Conservation (phyloP, 352 stramenopile species). For the Globisporangium nodosum region DNA sequence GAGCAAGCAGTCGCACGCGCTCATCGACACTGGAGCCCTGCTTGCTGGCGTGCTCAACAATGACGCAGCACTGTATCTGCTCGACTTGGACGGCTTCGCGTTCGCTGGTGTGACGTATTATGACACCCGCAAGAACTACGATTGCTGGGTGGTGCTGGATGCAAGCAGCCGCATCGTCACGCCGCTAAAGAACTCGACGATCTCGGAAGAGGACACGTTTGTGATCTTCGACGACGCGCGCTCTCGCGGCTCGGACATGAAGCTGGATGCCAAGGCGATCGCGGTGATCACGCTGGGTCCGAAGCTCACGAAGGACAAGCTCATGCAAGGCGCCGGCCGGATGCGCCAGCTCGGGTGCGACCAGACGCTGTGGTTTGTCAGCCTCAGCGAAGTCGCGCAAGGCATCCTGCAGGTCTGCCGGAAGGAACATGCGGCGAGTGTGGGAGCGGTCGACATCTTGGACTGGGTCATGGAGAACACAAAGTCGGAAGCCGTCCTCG, state of each 20-base stretch:
- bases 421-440: neutral
- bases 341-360: conserved; percentile 71
- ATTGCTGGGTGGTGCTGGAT: conserved; percentile 81
- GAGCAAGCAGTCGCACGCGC: conserved; percentile 33
- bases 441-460: conserved; percentile 52
- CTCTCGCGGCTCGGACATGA: conserved; percentile 86
- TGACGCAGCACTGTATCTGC: conserved; percentile 45
- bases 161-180: conserved; percentile 33
- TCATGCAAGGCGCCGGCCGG: conserved; percentile 90
- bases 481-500: conserved; percentile 43
- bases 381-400: conserved; percentile 61
- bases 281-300: conserved; percentile 83
- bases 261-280: conserved; percentile 55
- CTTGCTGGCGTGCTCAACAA: conserved; percentile 59
- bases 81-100: conserved; percentile 18
- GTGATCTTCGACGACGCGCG: conserved; percentile 90
- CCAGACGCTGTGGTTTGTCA: conserved; percentile 68
- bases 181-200: conserved; percentile 51
- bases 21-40: conserved; percentile 86
- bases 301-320: conserved; percentile 88
- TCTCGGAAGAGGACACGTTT: conserved; percentile 83
- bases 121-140: conserved; percentile 37
- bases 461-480: conserved; percentile 89
- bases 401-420: conserved; percentile 25
- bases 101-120: conserved; percentile 82